These are phyloP conservation scores for Aspergillus ochraceoroseus DNA, from an alignment of 2,329 filamentous ascomycete genomes.

Conservation along the genomic window DNA sequence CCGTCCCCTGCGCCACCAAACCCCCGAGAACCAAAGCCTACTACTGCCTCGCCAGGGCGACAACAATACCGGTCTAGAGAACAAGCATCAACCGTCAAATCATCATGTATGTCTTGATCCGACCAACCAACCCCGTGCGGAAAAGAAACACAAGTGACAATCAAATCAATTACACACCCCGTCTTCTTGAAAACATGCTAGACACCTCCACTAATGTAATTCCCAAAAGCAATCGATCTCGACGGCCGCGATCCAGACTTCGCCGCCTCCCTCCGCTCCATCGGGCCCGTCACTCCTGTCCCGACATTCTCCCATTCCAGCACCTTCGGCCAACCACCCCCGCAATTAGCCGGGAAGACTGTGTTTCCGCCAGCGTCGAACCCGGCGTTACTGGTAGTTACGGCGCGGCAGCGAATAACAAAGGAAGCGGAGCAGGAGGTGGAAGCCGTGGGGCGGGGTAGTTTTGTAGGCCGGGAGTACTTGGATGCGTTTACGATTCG, in stretches of 20 bases:
- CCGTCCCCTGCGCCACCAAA: conserved; percentile 30
- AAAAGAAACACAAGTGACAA: not conserved
- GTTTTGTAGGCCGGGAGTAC: conserved; percentile 42
- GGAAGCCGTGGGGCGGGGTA: conserved; percentile 43
- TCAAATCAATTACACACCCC: not conserved
- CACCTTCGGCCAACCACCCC: conserved; percentile 38
- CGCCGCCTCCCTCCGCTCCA: conserved; percentile 71
- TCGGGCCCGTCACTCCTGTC: conserved; percentile 56
- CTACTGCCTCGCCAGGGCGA: too few species aligned
- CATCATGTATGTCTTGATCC: conserved; percentile 29
- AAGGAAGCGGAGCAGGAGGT: conserved; percentile 54
- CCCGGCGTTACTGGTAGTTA: conserved; percentile 52
- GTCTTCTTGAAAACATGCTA: not conserved
- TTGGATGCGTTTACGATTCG: conserved; percentile 49
- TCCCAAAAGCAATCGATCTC: conserved; percentile 54
- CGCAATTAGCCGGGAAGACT: conserved; percentile 22
- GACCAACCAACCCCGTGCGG: not conserved
- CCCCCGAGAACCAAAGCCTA: conserved; percentile 35
- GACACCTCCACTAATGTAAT: not conserved
- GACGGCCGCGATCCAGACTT: conserved; percentile 60
- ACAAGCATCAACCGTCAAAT: conserved; percentile 30
- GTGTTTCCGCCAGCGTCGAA: conserved; percentile 44
- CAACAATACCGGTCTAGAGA: conserved; percentile 36
- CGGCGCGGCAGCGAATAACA: conserved; percentile 49
- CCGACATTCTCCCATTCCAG: conserved; percentile 55